A percentile compares a stretch with the other conserved stretches of the same genome.
phyloP scores from a whole-genome alignment of 805 yeast species.

The Suhomyces pyralidae region DNA sequence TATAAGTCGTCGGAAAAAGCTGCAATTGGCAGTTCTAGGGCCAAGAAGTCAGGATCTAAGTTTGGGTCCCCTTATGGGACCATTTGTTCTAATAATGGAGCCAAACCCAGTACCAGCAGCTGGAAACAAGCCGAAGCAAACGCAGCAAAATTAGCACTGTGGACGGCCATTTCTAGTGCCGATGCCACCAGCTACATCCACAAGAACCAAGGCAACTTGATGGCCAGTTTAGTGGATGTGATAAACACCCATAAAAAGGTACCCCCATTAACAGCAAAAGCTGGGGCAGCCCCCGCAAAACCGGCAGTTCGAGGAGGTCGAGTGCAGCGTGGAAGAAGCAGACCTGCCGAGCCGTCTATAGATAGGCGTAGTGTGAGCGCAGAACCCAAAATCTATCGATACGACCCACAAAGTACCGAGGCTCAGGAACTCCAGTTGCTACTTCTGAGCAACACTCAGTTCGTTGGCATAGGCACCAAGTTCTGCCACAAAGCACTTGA shows the following conservation, averaged over 20 bases:
- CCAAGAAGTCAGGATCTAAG: background rate
- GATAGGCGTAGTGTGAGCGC: background rate
- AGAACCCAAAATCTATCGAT: background rate
- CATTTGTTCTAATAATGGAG: background rate
- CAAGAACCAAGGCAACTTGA: conserved; percentile 23
- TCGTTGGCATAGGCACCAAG: conserved; percentile 33
- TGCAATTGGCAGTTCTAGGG: background rate
- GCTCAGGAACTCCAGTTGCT: conserved; percentile 26
- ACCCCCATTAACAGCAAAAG: background rate
- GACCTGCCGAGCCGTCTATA: background rate
- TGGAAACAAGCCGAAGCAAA: conserved; percentile 14
- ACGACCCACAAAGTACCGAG: conserved; percentile 13
- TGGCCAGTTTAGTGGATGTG: conserved; percentile 36
- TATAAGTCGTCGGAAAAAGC: background rate
- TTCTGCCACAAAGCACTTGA: conserved; percentile 39
- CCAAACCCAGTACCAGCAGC: background rate
- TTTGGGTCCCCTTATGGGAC: background rate
- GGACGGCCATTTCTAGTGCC: conserved; percentile 2
- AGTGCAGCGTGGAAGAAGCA: conserved; percentile 29
- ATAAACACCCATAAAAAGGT: conserved; percentile 15
- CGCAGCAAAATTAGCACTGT: conserved; percentile 14
- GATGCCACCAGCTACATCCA: conserved; percentile 20
- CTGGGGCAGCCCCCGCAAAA: background rate
- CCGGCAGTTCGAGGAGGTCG: conserved; percentile 21
- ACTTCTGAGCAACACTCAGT: conserved; percentile 22